A percentile compares a stretch with the other conserved stretches of the same genome.
phyloP scores from a whole-genome alignment of 768 basidiomycete genomes.

The Boletus subcaerulescens region DNA sequence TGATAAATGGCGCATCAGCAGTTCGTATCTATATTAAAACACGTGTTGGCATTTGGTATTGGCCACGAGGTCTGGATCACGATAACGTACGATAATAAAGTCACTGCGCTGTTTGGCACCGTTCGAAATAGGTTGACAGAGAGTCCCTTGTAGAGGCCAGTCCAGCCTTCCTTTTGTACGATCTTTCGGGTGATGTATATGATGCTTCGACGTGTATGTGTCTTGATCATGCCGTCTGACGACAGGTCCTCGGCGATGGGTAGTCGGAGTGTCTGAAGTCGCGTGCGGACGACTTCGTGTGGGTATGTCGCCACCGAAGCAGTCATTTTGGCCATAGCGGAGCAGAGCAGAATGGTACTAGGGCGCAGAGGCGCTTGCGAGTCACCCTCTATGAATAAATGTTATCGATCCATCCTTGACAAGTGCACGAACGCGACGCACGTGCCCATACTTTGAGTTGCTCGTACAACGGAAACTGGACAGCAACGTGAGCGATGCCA shows the following conservation, averaged over 20 bases:
- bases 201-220: constrained; percentile 59
- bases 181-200: constrained; percentile 72
- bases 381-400: constrained; percentile 24
- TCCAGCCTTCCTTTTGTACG: constrained; percentile 80
- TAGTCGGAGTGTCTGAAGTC: constrained; percentile 81
- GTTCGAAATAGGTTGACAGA: constrained; percentile 93
- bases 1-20: constrained; percentile 34
- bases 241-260: constrained; percentile 58
- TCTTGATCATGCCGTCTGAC: constrained; percentile 59
- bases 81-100: constrained; percentile 58
- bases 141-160: constrained; percentile 87
- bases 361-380: constrained; percentile 28
- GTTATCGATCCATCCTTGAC: neutral
- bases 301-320: constrained; percentile 96
- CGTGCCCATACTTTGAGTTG: constrained; percentile 83
- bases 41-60: too few relatives aligned
- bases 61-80: neutral
- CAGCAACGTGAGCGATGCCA: constrained; percentile 92
- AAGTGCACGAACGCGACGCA: constrained; percentile 44
- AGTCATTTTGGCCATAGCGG: constrained; percentile 92
- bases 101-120: constrained; percentile 94
- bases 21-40: constrained; percentile 23
- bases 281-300: constrained; percentile 98
- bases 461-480: constrained; percentile 97
- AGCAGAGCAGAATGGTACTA: constrained; percentile 79